Evolutionary conservation across 306 rosid genomes (phyloP), one percentile per base, ranked within the genome.

Genomic region (Begonia loranthoides): DNA sequence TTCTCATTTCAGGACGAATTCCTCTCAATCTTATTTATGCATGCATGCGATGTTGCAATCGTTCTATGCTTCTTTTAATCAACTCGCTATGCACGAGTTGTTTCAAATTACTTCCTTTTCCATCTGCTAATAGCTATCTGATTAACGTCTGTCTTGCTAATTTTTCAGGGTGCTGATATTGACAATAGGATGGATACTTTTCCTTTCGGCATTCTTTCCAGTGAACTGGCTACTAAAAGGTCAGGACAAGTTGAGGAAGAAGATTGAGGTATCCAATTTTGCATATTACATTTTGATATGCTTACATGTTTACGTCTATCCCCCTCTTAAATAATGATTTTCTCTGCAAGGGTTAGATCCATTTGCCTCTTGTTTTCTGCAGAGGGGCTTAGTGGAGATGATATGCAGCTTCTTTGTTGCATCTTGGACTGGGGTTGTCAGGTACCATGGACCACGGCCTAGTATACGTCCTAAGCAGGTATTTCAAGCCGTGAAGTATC

Each of bases 391-490:
- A 83, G 97, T 82, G 69, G 97, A 90, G 87, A 72, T 90, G 70
- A 82, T 90, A 51, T 90, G 97, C 66, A 62, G 94, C 73, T 85
- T 90, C 92, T 90, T 90, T 78, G 99, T 82, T 70, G 92, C 99
- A 45, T 90, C 99, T 45, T 90, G 99, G 99, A 90, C 99, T 59
- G 95, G 99, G 55, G 99, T 90, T 65, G 94, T 90, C 54, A 90
- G 76, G 75, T 90, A 90, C 76, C 95, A 85, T 60, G 97, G 97
- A 17, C 97, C 97, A 60, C 77, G 83, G 70, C 97, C 97, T 62
- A 80, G 94, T 71, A 80, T 73, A 59, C 70, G 99, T 52, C 92
- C 99, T 17, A 80, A 80, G 59, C 99, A 82, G 88, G 99, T 78
- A 52, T 51, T 60, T 28, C 56, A 24, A 58, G 17, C 8, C 50